These are phyloP conservation scores for Phlebopus sp. DNA, from an alignment of 1,284 basidiomycete genomes.

Conservation along the genomic window DNA sequence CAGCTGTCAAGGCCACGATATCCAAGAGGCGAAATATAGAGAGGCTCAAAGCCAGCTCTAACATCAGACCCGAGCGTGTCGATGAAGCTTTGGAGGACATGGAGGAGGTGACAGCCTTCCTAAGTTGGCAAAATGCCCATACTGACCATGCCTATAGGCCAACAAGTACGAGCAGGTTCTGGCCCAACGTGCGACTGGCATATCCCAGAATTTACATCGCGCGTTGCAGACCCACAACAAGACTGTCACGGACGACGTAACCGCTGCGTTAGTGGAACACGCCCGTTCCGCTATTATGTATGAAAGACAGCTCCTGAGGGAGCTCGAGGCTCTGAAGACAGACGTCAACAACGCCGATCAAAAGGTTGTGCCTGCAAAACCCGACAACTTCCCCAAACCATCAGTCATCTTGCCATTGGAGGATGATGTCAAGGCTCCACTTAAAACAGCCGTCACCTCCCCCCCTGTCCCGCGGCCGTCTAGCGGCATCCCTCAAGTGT, in stretches of 20 bases:
- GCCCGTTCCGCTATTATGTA: conserved; percentile 88
- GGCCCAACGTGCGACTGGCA: conserved; percentile 78
- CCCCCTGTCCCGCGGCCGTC: conserved; percentile 21
- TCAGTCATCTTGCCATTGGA: conserved; percentile 61
- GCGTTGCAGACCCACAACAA: conserved; percentile 81
- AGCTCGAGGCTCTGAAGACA: conserved; percentile 79
- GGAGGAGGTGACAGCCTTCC: conserved; percentile 67
- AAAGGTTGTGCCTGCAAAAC: conserved; percentile 46
- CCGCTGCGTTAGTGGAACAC: conserved; percentile 85
- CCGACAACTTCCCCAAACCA: conserved; percentile 56
- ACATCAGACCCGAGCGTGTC: conserved; percentile 81
- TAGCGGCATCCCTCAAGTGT: conserved; percentile 19
- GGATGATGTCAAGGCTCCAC: conserved; percentile 47
- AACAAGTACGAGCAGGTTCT: conserved; percentile 84
- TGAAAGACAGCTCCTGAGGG: conserved; percentile 82
- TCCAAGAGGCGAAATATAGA: conserved; percentile 89
- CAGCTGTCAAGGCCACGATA: conserved; percentile 87
- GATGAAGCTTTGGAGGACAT: conserved; percentile 93
- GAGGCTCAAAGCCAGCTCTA: conserved; percentile 83
- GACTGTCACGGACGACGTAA: conserved; percentile 86
- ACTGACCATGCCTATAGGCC: conserved; percentile 50
- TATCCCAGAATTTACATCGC: conserved; percentile 86
- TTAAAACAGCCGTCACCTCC: conserved; percentile 30
- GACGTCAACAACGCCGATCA: conserved; percentile 71
- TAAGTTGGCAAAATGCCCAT: conserved; percentile 1